Percentiles rank a stretch among this genome's conserved stretches.
phyloP scores from a whole-genome alignment of 495 filamentous ascomycete genomes.

The Lophiostoma macrostomum region DNA sequence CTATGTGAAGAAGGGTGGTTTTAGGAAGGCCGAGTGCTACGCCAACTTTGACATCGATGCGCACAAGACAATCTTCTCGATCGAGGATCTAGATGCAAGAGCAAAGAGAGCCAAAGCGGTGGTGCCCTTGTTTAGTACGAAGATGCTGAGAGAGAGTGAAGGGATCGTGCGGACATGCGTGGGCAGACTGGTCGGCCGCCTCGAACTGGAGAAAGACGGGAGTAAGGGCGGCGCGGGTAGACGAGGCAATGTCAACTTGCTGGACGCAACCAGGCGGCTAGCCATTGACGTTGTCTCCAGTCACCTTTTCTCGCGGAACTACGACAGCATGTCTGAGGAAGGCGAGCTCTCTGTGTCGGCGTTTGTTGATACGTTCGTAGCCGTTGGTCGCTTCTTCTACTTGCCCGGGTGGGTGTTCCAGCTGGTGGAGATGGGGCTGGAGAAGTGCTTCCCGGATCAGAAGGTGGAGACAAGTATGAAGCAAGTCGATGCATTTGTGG shows the following conservation, averaged over 20 bases:
- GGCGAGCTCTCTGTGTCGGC: slow-evolving; percentile 20
- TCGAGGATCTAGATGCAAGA: slow-evolving; percentile 42
- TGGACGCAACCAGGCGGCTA: slow-evolving; percentile 45
- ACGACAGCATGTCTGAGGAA: neutral
- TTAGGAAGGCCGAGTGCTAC: slow-evolving; percentile 16
- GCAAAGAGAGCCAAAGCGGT: slow-evolving; percentile 50
- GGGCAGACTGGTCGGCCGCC: slow-evolving; percentile 37
- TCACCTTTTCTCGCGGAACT: slow-evolving; percentile 43
- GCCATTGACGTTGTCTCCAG: slow-evolving; percentile 48
- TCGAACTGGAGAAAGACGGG: slow-evolving; percentile 37
- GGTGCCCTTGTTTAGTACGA: slow-evolving; percentile 46
- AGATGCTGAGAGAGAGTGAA: slow-evolving; percentile 40
- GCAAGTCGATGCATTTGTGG: slow-evolving; percentile 44
- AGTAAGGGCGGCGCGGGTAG: no score
- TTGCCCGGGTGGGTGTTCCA: slow-evolving; percentile 42
- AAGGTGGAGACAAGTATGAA: slow-evolving; percentile 34
- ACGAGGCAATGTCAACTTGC: slow-evolving; percentile 38
- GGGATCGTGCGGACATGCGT: slow-evolving; percentile 45
- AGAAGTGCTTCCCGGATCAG: slow-evolving; percentile 34
- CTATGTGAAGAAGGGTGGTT: slow-evolving; percentile 14
- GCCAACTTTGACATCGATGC: slow-evolving; percentile 53
- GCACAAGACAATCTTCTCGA: slow-evolving; percentile 52
- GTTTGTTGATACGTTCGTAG: slow-evolving; percentile 45
- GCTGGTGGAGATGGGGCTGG: slow-evolving; percentile 38
- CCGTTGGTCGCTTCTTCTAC: slow-evolving; percentile 51